Conservation (phyloP, 352 stramenopile species). For the Pythium scleroteichum region DNA sequence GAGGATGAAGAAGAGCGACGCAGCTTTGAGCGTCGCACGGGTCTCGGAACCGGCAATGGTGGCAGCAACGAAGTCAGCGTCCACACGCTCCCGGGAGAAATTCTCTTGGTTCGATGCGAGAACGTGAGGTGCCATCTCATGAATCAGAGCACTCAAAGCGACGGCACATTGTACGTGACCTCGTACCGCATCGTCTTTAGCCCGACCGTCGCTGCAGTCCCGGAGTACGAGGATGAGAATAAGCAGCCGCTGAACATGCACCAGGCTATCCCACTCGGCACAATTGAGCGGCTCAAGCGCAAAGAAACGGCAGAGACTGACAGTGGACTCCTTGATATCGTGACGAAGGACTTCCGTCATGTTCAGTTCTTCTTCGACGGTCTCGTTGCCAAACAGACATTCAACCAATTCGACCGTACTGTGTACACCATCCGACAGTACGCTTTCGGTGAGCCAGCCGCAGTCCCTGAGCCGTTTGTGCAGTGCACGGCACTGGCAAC, state of each 20-base stretch:
- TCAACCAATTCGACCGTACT: slow-evolving; percentile 73
- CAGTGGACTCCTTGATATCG: slow-evolving; percentile 65
- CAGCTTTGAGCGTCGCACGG: slow-evolving; percentile 15
- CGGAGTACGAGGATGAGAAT: slow-evolving; percentile 27
- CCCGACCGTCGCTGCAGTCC: slow-evolving; percentile 29
- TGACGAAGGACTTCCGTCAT: slow-evolving; percentile 82
- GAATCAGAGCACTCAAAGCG: slow-evolving; percentile 29
- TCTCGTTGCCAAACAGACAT: slow-evolving; percentile 77
- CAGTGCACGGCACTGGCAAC: slow-evolving; percentile 41
- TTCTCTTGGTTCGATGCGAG: slow-evolving; percentile 61
- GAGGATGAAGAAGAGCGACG: slow-evolving; percentile 20
- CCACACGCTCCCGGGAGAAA: slow-evolving; percentile 66
- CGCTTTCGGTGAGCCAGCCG: slow-evolving; percentile 52
- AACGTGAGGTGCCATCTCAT: slow-evolving; percentile 63
- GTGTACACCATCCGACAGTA: slow-evolving; percentile 62
- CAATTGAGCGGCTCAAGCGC: slow-evolving; percentile 73
- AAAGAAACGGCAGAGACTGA: slow-evolving; percentile 79
- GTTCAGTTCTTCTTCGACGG: slow-evolving; percentile 77
- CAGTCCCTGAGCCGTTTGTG: slow-evolving; percentile 59
- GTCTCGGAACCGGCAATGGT: neutral
- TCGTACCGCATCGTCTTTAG: slow-evolving; percentile 85
- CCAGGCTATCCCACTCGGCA: slow-evolving; percentile 67
- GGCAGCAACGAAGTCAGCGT: slow-evolving; percentile 29
- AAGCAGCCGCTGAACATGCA: slow-evolving; percentile 32
- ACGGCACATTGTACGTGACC: slow-evolving; percentile 71